Base-by-base conservation (phyloP, 202 grass and related monocot genomes). In the Zoysia matrella region DNA sequence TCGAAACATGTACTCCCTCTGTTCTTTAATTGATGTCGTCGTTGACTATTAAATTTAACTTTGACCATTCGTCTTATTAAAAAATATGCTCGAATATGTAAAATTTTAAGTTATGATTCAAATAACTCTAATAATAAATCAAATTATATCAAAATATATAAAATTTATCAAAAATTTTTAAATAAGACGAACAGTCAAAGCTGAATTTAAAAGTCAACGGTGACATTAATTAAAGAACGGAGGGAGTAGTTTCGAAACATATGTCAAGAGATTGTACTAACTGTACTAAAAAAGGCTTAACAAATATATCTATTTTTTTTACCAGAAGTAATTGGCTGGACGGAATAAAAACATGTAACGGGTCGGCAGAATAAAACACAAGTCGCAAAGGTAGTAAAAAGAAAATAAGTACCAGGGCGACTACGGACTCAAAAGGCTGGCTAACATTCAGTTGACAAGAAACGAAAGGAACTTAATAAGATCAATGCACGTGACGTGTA, bases 401-500 rank as follows among this genome's bases (percentile, higher is more conserved):
- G 10, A n/a, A 54, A 39, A 13, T 22, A 70, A 45, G 46, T 16
- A 64, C 54, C 49, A 54, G 13, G 2, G 9, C 1, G 14, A 16
- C 8, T 7, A 74, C 50, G 11, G 10, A 67, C 11, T 73, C 68
- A 58, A 4, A 66, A 80, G 63, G 22, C 22, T 22, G 22, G 22
- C 22, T 22, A 22, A 30, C 15, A 12, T 63, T 53, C 64, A 43
- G 61, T 12, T 65, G 11, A 51, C 55, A 56, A 53, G 13, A 42
- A 5, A 55, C 9, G 42, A 14, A 9, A 1, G 3, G 12, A 71
- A 47, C 22, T 65, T 56, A 36, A 51, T 6, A 56, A 65, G 18
- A 80, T 61, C 39, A 11, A 76, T 41, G 78, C 82, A 69, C 45
- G 51, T 3, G 79, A 92, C 69, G 49, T 82, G 86, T 88, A 81